Percentiles rank a stretch among this genome's conserved stretches.
Conservation (phyloP, 2,329 filamentous ascomycete genomes). For the Trichoderma polysporum region DNA sequence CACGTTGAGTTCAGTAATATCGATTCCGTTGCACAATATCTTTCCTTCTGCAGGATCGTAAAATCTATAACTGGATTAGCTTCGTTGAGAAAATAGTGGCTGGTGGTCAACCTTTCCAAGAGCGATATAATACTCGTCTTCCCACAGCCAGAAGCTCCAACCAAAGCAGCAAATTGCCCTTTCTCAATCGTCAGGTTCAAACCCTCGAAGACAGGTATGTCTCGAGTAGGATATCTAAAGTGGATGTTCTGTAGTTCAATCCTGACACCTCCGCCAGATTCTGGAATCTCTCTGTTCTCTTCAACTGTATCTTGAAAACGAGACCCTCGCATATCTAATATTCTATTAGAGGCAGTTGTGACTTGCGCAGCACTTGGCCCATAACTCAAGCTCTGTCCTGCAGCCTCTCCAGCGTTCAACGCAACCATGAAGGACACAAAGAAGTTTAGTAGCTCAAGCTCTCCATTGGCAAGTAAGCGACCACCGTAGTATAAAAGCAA, state of each 20-base stretch:
- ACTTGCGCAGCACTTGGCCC: not conserved
- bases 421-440: not conserved
- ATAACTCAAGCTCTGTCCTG: not conserved
- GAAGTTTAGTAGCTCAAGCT: not conserved
- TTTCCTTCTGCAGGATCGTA: conserved; percentile 22
- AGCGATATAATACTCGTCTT: conserved; percentile 34
- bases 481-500: not conserved
- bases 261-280: not conserved
- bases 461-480: not conserved
- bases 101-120: conserved; percentile 25
- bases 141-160: conserved; percentile 62
- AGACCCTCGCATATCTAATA: not conserved
- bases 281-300: not conserved
- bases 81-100: not conserved
- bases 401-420: not conserved
- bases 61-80: conserved; percentile 20
- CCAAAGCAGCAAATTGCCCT: conserved; percentile 67
- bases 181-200: conserved; percentile 59
- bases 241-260: conserved; percentile 55
- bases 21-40: not conserved
- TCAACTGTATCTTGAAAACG: not conserved
- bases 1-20: conserved; percentile 20
- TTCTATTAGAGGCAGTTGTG: not conserved
- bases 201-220: conserved; percentile 39
- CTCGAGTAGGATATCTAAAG: conserved; percentile 66